Base-by-base conservation (phyloP, 352 stramenopile species). In the Peronospora tabacina region DNA sequence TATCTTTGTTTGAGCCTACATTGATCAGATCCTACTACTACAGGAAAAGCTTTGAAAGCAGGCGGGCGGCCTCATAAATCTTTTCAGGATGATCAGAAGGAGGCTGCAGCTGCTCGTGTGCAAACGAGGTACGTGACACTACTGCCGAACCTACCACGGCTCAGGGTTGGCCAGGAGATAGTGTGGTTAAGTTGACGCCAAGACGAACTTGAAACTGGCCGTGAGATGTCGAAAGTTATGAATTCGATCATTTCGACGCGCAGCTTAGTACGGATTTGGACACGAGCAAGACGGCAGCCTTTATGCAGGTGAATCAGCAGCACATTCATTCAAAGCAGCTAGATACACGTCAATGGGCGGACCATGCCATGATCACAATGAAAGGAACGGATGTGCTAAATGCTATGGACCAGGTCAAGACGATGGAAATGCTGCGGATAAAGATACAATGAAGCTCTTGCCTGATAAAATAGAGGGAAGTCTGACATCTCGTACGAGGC, bases 271-370 rank as follows among this genome's bases (percentile, higher is more conserved):
- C 95, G 6, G 79, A 96, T 55, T 62, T 74, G 46, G 87, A 95
- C 41, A 75, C 90, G 48, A 91, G 94, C 62, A 98, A 98, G 75
- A 92, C 74, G 39, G 70, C 96, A 11, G 74, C 91, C 35, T 97
- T 95, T 53, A 97, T 94, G 60, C 86, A 93, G 45, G 88, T 82
- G 78, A 97, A 64, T 76, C 80, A 71, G 66, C 84, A 80, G 47
- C 75, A 79, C 60, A 80, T 75, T 26, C 84, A 62, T 11, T 50
- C 58, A 12, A 83, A 83, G 60, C 65, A 68, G 57, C 71, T 90
- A 52, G 87, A 96, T 53, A 94, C 94, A 12, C 86, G 95, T 46
- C 76, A 90, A 57, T 98, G 95, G 95, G 72, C 98, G 41, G 94
- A 91, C 51, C 68, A 85, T 44, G 80, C 94, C 11, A 86, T 98